Conservation (phyloP, 2,329 filamentous ascomycete genomes). For the Hypoxylon sp. region DNA sequence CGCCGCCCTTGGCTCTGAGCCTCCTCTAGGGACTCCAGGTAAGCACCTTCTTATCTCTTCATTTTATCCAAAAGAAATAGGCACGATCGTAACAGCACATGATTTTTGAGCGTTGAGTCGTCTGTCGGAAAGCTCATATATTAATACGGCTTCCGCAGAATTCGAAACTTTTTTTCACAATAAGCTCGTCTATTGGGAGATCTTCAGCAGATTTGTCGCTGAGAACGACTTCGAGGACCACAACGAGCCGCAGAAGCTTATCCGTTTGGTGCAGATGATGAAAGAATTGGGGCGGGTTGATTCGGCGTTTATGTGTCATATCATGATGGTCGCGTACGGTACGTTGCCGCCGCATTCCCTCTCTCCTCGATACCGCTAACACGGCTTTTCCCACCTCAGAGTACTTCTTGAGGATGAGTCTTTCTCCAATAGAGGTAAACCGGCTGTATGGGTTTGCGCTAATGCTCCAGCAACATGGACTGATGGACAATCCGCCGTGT, state of each 20-base stretch:
- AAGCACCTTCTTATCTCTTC: neutral
- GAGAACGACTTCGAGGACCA: neutral
- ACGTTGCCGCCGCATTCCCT: neutral
- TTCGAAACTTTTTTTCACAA: neutral
- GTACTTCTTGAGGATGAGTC: neutral
- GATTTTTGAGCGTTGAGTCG: neutral
- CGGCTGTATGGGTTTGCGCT: conserved; percentile 1
- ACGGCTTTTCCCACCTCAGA: neutral
- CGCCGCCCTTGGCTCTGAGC: neutral
- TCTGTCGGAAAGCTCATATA: neutral
- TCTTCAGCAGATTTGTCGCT: conserved; percentile 11
- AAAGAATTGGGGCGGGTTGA: neutral
- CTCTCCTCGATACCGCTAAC: neutral
- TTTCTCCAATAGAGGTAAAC: neutral
- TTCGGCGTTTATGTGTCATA: neutral
- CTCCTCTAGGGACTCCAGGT: neutral
- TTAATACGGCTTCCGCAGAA: neutral
- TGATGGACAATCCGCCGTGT: neutral
- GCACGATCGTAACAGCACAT: no score
- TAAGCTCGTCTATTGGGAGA: neutral
- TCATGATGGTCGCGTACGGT: neutral
- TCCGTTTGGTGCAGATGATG: neutral
- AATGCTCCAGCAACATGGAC: neutral
- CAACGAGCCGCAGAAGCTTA: neutral
- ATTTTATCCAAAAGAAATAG: neutral